These are phyloP conservation scores for Stachybotrys elegans DNA, from an alignment of 2,329 filamentous ascomycete genomes.

Conservation along the genomic window DNA sequence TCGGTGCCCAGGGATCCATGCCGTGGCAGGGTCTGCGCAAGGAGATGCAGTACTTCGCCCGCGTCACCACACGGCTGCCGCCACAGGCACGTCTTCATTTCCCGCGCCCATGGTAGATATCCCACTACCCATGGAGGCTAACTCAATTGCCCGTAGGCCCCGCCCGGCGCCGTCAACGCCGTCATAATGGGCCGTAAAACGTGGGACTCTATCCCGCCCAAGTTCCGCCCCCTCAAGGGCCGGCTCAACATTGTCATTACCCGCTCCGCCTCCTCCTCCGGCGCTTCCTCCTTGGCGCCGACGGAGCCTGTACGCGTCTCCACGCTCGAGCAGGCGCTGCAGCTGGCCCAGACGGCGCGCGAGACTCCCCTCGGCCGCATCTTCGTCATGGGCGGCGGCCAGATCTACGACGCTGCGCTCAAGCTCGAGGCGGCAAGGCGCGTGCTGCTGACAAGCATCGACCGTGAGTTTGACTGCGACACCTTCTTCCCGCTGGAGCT, in stretches of 20 bases:
- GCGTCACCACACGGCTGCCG: constrained; percentile 70
- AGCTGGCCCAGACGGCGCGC: constrained; percentile 28
- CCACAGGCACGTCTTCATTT: constrained; percentile 28
- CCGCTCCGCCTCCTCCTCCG: constrained; percentile 34
- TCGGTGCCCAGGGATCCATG: constrained; percentile 71
- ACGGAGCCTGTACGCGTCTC: constrained; percentile 49
- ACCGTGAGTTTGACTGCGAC: constrained; percentile 69
- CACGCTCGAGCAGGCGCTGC: constrained; percentile 55
- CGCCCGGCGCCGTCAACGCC: constrained; percentile 51
- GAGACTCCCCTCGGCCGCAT: constrained; percentile 48
- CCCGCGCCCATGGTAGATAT: neutral
- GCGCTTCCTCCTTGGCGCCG: constrained; percentile 8
- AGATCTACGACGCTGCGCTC: constrained; percentile 75
- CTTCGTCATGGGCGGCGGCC: constrained; percentile 86
- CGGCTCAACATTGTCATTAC: constrained; percentile 81
- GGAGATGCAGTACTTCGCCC: constrained; percentile 94
- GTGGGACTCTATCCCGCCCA: constrained; percentile 81
- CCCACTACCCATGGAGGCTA: neutral
- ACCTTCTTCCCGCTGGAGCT: constrained; percentile 64
- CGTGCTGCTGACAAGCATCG: constrained; percentile 66
- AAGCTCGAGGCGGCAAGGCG: constrained; percentile 49
- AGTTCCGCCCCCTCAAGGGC: constrained; percentile 73
- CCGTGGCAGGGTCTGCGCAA: constrained; percentile 86
- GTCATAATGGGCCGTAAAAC: constrained; percentile 98
- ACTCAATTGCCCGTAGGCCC: constrained; percentile 15